Evolutionary conservation across 768 basidiomycete species (phyloP).

Genomic region (Favolaschia claudopus): DNA sequence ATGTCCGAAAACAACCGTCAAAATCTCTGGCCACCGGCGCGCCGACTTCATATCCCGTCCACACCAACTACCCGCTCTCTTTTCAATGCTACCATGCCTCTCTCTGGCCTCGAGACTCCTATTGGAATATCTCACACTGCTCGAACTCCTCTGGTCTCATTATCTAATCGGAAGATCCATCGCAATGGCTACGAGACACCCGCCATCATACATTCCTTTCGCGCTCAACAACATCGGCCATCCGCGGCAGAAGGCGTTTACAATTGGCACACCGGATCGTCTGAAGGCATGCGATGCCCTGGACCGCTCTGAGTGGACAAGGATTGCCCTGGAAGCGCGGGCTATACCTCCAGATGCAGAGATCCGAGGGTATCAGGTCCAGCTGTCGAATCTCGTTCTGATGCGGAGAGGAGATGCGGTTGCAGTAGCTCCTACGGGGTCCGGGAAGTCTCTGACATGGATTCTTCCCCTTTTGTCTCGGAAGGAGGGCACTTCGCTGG

Average conservation of each 20-base stretch:
- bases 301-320: neutral
- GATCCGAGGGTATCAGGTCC: slow-evolving; percentile 21
- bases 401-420: slow-evolving; percentile 20
- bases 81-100: neutral
- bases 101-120: neutral
- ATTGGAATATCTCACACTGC: neutral
- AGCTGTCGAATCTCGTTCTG: slow-evolving; percentile 27
- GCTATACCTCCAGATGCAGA: neutral
- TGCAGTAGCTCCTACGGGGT: slow-evolving; percentile 30
- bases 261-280: neutral
- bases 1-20: neutral
- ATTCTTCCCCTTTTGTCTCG: slow-evolving; percentile 29
- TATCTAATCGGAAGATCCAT: neutral
- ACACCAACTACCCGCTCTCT: neutral
- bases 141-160: neutral
- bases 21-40: neutral
- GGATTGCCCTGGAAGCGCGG: neutral
- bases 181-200: slow-evolving; percentile 1
- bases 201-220: neutral
- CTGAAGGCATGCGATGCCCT: neutral
- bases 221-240: neutral
- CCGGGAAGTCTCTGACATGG: slow-evolving; percentile 32
- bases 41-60: neutral
- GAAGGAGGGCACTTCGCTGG: slow-evolving; percentile 22
- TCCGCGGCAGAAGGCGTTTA: slow-evolving; percentile 1